Evolutionary conservation across 2,329 filamentous ascomycete species (phyloP), one percentile per base, ranked within the genome.

Genomic region (Colletotrichum endophyticum): DNA sequence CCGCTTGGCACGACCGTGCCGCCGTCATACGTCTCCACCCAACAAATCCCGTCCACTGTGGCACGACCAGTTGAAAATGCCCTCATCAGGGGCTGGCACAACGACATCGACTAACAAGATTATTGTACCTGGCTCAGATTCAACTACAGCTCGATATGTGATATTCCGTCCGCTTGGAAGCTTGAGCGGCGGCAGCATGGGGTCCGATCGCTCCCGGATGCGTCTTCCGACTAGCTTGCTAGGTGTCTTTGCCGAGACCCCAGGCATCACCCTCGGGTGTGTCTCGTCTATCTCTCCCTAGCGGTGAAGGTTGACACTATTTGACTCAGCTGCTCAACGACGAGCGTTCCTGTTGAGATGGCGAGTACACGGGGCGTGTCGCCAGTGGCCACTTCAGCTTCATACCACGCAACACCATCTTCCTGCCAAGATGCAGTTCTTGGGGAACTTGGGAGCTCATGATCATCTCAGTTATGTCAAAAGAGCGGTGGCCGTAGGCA

Each of bases 401-500:
- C 59, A 36, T 36, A 49, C 22, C 27, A 28, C 68, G 57, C 74
- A 76, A 76, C 64, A 70, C 66, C 59, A 62, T 53, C 34, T 27
- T 59, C 32, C 34, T 61, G 59, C 70, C 74, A 74, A 74, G 64
- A 66, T 70, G 74, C 74, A 74, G 64, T 70, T 36, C 11, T 8
- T 27, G 63, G 56, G 64, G 70, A 74, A 53, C 64, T 74, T 44
- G 36, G 64, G 70, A 76, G 59, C 64, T 74, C 74, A 66, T 76
- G 74, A 76, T 76, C 66, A 76, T 62, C 49, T 74, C 66, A 36
- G 32, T 36, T 70, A 66, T 66, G 66, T 56, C 74, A 70, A 74
- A 76, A 76, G 70, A 76, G 74, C 74, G 74, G 74, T 76, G 74
- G 70, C 36, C 74, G n/a, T 70, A 59, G 64, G 66, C 64, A 74